Evolutionary conservation across 2,329 filamentous ascomycete species (phyloP).

Genomic region (Colletotrichum chlorophyti): DNA sequence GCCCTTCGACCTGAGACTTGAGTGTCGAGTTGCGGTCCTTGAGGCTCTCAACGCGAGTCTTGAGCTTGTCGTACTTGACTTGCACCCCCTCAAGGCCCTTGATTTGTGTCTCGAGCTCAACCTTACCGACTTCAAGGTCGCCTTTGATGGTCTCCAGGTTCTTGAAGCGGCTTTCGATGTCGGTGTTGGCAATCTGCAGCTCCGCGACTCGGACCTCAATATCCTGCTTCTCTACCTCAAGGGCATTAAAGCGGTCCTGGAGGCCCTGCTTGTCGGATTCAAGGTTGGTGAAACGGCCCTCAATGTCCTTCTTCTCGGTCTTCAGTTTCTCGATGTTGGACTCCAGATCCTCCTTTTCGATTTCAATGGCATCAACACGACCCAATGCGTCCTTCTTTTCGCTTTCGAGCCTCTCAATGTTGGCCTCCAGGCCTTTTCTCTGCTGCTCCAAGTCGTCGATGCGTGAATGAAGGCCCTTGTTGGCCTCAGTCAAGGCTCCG

Average conservation of each 20-base stretch:
- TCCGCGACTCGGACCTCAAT: conserved; percentile 14
- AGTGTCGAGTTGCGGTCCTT: conserved; percentile 23
- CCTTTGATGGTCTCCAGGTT: conserved; percentile 24
- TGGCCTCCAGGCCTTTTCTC: conserved; percentile 24
- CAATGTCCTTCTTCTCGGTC: conserved; percentile 11
- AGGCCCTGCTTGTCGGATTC: conserved; percentile 14
- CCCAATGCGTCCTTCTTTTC: conserved; percentile 16
- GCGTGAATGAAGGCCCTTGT: conserved; percentile 16
- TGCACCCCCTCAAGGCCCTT: conserved; percentile 26
- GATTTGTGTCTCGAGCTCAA: conserved; percentile 20
- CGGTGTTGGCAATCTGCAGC: conserved; percentile 19
- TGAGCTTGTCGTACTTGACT: conserved; percentile 26
- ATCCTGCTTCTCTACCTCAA: conserved; percentile 21
- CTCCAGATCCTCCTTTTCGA: conserved; percentile 18
- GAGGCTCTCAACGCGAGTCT: conserved; percentile 20
- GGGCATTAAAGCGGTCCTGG: conserved; percentile 8
- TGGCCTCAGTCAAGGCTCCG: conserved; percentile 17
- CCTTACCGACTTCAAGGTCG: conserved; percentile 11
- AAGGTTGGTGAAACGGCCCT: conserved; percentile 5
- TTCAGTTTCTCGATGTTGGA: conserved; percentile 13
- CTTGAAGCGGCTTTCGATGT: conserved; percentile 12
- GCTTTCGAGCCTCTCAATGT: conserved; percentile 15
- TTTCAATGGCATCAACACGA: conserved; percentile 11
- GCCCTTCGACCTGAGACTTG: conserved; percentile 12
- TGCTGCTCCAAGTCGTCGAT: conserved; percentile 26